Evolutionary conservation across 805 yeast species (phyloP), one percentile per base, ranked within the genome.

Genomic region (Torulaspora microellipsoides): DNA sequence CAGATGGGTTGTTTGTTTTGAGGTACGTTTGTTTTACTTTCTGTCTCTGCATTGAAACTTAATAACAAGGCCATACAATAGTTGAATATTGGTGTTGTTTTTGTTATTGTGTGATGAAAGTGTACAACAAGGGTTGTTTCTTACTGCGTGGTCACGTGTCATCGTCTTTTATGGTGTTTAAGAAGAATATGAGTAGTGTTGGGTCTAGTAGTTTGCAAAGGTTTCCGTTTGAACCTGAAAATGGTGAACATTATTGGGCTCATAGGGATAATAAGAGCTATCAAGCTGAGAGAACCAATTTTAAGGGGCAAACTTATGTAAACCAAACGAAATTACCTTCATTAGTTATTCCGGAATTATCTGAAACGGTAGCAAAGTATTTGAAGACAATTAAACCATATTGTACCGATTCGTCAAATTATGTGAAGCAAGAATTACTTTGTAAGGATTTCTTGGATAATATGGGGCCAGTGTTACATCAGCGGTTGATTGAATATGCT

Each of bases 341-440:
- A 38, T 75, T 91, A 53, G 97, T 97, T 0, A 95, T 91, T 6
- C 99, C 99, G 2, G 67, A 81, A 1, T 72, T 91, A 45, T 73
- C 78, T 44, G 78, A 80, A 41, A 87, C 97, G 3, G 75, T 85
- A 34, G 63, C 69, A 9, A 77, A 77, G 47, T 91, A 87, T 64
- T 72, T 90, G 58, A 71, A 75, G 49, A 77, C 95, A 1, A 77
- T 91, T 36, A 76, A 75, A 55, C 96, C 98, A 1, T 79, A 73
- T 39, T 72, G 65, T 36, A 72, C 77, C 39, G 69, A 75, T 12
- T 65, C 69, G 15, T 71, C 70, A 27, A 80, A 79, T 55, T 69
- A 68, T 36, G 71, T 77, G 45, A 45, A 47, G 20, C 80, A 85
- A 28, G 72, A 73, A 42, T 54, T 64, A 11, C 72, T 79, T 9